Base-by-base conservation (phyloP, 179 eudicot species). In the Camellia oleifera region DNA sequence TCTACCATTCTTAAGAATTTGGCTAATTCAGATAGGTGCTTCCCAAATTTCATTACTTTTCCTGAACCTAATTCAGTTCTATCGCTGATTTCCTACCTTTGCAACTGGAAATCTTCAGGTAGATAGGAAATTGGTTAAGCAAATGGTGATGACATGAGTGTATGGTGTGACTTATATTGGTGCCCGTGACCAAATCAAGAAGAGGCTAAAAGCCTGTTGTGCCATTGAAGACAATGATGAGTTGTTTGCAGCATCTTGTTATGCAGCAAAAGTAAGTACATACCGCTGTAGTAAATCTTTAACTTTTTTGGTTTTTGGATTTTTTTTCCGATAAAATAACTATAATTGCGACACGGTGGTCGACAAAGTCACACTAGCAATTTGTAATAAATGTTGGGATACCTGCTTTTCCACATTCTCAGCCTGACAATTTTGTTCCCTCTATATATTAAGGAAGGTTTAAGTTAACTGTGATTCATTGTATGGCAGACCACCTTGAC, bases 91-190 rank as follows among this genome's bases (percentile, higher is more conserved):
- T 4, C 8, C 48, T 53, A 67, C 50, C 10, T 65, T 72, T 20
- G 69, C 48, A 5, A 62, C 20, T 23, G 42, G 58, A 20, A 71
- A 56, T 57, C 57, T 17, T 81, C 88, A 89, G 99, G 97, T 95
- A 71, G 97, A 95, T 83, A 86, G 99, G 85, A 95, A 94, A 83
- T 85, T 95, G 87, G 99, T 95, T n/a, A 95, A 95, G 84, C 99
- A 95, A 88, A 95, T 98, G 8, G 99, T 95, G 86, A 95, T 95
- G 99, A 94, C 99, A 40, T 94, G 95, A 76, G 99, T 95, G 23
- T 95, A 95, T 84, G 99, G 99, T 77, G 99, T 95, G 79, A 95
- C 99, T 58, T 95, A 90, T 79, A 85, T 92, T 75, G 99, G 99
- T 83, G 99, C 99, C 20, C 94, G 99, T 81, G 98, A 95, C 83